Conservation (phyloP, 225 moss, liverwort and hornwort genomes). For the Ulota crispa region DNA sequence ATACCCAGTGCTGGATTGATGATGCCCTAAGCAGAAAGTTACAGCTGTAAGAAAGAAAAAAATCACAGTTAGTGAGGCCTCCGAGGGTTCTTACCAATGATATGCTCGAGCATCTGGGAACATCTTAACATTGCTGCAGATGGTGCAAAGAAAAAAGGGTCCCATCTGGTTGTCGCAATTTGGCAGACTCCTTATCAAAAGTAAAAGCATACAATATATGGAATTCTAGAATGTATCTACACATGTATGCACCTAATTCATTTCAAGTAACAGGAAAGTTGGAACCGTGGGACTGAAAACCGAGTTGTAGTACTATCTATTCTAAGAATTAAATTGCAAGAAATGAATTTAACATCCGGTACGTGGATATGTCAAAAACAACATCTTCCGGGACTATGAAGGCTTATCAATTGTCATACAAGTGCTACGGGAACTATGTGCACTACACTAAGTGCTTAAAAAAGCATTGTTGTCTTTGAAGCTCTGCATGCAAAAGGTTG, state of each 20-base stretch:
- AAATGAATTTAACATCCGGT: not conserved
- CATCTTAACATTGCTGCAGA: not conserved
- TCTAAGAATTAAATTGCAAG: not conserved
- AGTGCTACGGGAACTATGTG: slow-evolving; percentile 12
- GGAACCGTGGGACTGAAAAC: not conserved
- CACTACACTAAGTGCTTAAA: slow-evolving; percentile 11
- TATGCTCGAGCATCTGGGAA: not conserved
- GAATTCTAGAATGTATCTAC: not conserved
- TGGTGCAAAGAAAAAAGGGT: not conserved
- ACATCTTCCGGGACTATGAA: slow-evolving; percentile 2
- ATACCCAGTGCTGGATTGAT: no score
- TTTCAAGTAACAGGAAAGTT: not conserved
- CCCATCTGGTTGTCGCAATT: not conserved
- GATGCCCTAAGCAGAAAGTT: not conserved
- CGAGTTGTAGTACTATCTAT: not conserved
- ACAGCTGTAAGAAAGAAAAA: not conserved
- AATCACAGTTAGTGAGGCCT: not conserved
- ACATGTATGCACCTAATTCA: slow-evolving; percentile 11
- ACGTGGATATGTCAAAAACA: not conserved
- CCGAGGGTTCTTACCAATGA: not conserved
- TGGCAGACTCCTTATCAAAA: not conserved
- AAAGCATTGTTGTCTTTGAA: slow-evolving; percentile 25
- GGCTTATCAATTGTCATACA: no score
- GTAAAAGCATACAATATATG: not conserved
- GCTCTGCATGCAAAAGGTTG: slow-evolving; percentile 16